A percentile compares a stretch with the other conserved stretches of the same genome.
These are phyloP conservation scores for Colletotrichum noveboracense DNA, from an alignment of 2,329 filamentous ascomycete genomes.

Conservation along the genomic window DNA sequence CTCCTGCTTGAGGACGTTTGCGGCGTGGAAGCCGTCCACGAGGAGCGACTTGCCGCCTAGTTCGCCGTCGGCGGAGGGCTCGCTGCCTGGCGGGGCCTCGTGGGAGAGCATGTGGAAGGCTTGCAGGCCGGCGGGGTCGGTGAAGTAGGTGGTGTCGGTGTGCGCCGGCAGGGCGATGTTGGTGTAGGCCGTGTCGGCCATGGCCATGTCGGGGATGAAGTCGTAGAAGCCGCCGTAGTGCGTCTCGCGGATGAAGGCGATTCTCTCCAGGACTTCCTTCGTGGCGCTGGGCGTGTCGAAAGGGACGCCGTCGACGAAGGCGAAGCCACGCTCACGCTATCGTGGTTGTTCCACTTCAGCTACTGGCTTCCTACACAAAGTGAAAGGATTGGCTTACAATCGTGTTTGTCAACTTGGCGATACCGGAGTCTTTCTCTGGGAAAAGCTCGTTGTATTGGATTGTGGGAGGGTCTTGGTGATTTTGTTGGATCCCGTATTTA, in stretches of 20 bases:
- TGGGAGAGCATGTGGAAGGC: slow-evolving; percentile 92
- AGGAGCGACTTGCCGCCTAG: slow-evolving; percentile 80
- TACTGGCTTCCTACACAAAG: neutral
- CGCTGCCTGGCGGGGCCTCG: slow-evolving; percentile 55
- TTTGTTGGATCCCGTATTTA: slow-evolving; percentile 35
- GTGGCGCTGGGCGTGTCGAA: slow-evolving; percentile 71
- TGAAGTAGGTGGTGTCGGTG: slow-evolving; percentile 97
- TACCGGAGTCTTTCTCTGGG: slow-evolving; percentile 49
- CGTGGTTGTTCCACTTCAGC: neutral
- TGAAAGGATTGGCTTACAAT: slow-evolving; percentile 55
- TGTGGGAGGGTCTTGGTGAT: slow-evolving; percentile 56
- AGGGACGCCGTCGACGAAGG: slow-evolving; percentile 75
- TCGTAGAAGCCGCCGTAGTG: slow-evolving; percentile 86
- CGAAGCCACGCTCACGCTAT: slow-evolving; percentile 75
- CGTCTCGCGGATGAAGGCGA: slow-evolving; percentile 86
- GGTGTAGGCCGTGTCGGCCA: slow-evolving; percentile 92
- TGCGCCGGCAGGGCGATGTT: slow-evolving; percentile 82
- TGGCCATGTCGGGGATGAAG: slow-evolving; percentile 86
- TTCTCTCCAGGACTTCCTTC: slow-evolving; percentile 75
- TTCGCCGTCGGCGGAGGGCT: slow-evolving; percentile 8
- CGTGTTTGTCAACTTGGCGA: slow-evolving; percentile 66
- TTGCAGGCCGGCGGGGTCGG: slow-evolving; percentile 88
- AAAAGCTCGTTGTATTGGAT: slow-evolving; percentile 68
- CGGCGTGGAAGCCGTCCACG: slow-evolving; percentile 85
- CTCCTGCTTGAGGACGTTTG: slow-evolving; percentile 60